phyloP scores from a whole-genome alignment of 176 grass and related monocot species.

The Guadua angustifolia region DNA sequence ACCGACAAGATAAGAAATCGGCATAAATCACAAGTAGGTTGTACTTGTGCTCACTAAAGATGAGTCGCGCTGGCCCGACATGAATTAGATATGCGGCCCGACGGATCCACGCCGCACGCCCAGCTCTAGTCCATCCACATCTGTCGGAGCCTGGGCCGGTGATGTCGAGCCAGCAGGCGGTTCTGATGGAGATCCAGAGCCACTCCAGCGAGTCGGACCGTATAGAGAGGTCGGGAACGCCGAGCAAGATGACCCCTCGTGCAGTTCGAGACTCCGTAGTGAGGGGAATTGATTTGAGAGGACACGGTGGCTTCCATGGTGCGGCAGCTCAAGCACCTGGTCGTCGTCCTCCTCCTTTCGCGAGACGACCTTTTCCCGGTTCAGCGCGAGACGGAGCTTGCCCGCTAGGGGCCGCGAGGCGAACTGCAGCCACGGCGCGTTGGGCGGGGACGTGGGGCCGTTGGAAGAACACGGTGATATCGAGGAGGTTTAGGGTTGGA shows the following conservation, averaged over 20 bases:
- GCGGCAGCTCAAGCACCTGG: not conserved
- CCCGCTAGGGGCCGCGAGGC: not conserved
- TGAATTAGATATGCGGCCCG: too few relatives aligned
- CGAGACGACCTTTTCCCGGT: too few relatives aligned
- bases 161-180: not conserved
- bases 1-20: too few relatives aligned
- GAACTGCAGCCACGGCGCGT: not conserved
- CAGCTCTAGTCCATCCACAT: not conserved
- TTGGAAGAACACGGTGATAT: rapidly evolving
- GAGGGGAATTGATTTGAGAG: not conserved
- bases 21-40: too few relatives aligned
- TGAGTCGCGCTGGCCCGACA: too few relatives aligned
- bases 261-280: not conserved
- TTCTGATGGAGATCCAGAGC: not conserved
- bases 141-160: not conserved
- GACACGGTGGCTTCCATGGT: not conserved
- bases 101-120: too few relatives aligned
- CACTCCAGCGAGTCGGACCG: not conserved
- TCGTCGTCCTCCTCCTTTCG: too few relatives aligned
- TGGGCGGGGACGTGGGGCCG: rapidly evolving
- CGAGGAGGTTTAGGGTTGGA: not conserved
- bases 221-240: not conserved
- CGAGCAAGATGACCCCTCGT: not conserved
- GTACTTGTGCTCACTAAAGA: too few relatives aligned
- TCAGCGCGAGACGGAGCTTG: not conserved